These are phyloP conservation scores for Senna tora DNA, from an alignment of 306 rosid species.

Conservation along the genomic window DNA sequence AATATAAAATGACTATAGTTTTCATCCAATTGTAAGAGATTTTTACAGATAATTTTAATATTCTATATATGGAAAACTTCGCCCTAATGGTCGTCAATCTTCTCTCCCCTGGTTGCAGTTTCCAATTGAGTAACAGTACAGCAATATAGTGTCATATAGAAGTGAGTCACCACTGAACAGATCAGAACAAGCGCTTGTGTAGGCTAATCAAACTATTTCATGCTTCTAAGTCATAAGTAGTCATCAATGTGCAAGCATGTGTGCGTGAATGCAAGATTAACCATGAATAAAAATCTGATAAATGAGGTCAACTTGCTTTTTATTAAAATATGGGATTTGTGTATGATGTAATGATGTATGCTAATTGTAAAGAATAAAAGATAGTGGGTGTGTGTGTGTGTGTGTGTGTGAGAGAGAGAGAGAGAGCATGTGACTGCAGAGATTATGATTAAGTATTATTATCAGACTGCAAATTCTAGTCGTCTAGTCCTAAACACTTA, in stretches of 20 bases:
- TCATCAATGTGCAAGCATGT: background rate
- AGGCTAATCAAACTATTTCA: background rate
- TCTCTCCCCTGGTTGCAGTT: background rate
- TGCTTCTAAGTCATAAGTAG: background rate
- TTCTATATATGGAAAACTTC: background rate
- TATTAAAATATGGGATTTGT: background rate
- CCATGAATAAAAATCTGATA: background rate
- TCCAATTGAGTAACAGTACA: background rate
- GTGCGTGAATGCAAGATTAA: background rate
- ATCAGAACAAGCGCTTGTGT: conserved; percentile 10
- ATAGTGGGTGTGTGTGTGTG: background rate
- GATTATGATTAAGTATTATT: background rate
- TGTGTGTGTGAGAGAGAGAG: background rate
- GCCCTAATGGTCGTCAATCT: background rate
- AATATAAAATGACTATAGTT: background rate
- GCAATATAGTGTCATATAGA: conserved; percentile 6
- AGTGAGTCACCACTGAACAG: background rate
- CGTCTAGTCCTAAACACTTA: background rate
- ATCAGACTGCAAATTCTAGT: background rate
- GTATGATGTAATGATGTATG: background rate
- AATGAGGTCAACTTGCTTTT: background rate
- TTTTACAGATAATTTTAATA: background rate
- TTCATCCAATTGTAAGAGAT: background rate
- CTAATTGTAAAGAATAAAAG: background rate
- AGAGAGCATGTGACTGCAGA: background rate